Evolutionary conservation across 2,329 filamentous ascomycete species (phyloP), one percentile per base, ranked within the genome.

Genomic region (Truncatella angustata): DNA sequence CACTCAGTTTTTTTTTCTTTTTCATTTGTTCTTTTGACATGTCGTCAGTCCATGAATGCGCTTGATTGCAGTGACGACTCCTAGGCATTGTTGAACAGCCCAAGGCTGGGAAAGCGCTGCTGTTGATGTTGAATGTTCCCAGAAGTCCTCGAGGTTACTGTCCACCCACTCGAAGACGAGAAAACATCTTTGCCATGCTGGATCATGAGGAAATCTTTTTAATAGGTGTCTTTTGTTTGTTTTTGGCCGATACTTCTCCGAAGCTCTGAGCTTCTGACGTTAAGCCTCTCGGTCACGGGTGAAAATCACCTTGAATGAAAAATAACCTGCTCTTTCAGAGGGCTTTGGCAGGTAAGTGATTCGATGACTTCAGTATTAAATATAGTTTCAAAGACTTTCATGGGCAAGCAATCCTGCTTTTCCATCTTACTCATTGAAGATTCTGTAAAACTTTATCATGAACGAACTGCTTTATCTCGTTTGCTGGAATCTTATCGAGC

Each of bases 91-190:
- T 3, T 18, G 16, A 3, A 30, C 11, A 4, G 18, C 5, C 51
- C 51, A 53, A 3, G 46, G 9, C 11, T 16, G n/a, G 9, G 30
- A 24, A 5, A 16, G 46, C 3, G 9, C n/a, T n/a, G 16, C 35
- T 20, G 10, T n/a, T n/a, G n/a, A n/a, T 16, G 6, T 20, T 3
- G 16, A 18, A 7, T 10, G n/a, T 16, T 42, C 11, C 51, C 51
- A 53, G 11, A 50, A 53, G 20, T 58, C 32, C 12, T 24, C 14
- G 4, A 59, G 40, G 23, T 56, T 59, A 4, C 54, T 54, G 30
- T 59, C 52, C 18, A 56, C 57, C 54, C 54, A 59, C 28, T 54
- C 52, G 11, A 59, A 59, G 4, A 58, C 20, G 6, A 59, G 45
- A 37, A 51, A 59, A 3, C 11, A 51, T 26, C 11, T 39, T 0